Percentiles rank a stretch among this genome's conserved stretches.
Conservation (phyloP, 1,139 yeast genomes). For the Casaregolazyma suthepensis region DNA sequence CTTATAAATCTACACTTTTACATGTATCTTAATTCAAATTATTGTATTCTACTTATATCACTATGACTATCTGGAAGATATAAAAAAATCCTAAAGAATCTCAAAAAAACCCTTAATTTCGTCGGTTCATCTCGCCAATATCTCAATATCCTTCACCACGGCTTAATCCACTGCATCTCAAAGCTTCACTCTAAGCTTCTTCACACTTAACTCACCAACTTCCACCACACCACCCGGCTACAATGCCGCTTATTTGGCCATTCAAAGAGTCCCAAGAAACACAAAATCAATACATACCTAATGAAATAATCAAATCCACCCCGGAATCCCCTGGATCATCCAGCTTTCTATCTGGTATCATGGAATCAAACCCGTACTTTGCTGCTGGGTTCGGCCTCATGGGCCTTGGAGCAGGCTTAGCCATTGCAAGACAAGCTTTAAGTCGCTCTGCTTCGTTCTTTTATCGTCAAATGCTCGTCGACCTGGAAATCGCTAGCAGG, state of each 20-base stretch:
- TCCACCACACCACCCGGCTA: not conserved
- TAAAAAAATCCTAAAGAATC: no score
- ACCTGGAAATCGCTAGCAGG: constrained; percentile 86
- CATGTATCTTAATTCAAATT: no score
- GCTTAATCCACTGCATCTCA: no score
- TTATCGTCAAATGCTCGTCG: constrained; percentile 81
- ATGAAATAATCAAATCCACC: not conserved
- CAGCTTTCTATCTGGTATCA: constrained; percentile 42
- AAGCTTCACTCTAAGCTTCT: not conserved
- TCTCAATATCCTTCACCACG: no score
- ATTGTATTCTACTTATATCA: no score
- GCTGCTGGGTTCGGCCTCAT: constrained; percentile 96
- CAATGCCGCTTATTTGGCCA: constrained; percentile 1
- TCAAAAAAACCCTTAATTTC: no score
- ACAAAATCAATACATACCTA: not conserved
- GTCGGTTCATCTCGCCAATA: no score
- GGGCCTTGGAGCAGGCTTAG: constrained; percentile 85
- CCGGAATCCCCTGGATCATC: not conserved
- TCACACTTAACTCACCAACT: not conserved
- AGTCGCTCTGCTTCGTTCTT: constrained; percentile 58
- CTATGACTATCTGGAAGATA: no score
- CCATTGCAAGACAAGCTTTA: constrained; percentile 67
- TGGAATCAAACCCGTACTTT: constrained; percentile 80
- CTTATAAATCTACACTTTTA: no score
- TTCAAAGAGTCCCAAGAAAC: not conserved